phyloP scores from a whole-genome alignment of 2,329 filamentous ascomycete species.

The Lasiodiplodia citricola region DNA sequence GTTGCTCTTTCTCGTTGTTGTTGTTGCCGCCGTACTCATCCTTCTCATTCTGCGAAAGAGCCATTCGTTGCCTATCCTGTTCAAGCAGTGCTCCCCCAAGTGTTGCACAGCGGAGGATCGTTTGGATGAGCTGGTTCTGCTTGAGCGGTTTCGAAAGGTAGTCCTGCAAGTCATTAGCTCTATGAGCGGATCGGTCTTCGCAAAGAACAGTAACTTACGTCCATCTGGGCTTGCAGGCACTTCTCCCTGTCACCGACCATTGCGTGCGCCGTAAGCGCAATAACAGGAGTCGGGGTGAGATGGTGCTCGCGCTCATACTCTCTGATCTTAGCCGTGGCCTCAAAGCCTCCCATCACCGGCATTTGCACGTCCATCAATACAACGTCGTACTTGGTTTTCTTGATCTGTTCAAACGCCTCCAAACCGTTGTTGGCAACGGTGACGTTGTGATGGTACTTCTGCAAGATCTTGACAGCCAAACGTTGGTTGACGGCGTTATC shows the following conservation, averaged over 20 bases:
- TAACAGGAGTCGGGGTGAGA: conserved; percentile 87
- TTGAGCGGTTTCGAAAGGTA: conserved; percentile 96
- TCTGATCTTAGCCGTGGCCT: conserved; percentile 94
- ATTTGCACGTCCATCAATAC: conserved; percentile 99
- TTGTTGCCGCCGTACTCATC: conserved; percentile 30
- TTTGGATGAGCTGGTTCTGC: conserved; percentile 96
- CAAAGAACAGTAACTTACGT: conserved; percentile 51
- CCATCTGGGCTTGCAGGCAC: conserved; percentile 98
- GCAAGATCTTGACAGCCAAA: conserved; percentile 92
- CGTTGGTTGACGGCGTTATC: conserved; percentile 98
- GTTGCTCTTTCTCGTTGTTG: conserved; percentile 28
- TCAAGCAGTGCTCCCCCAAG: conserved; percentile 83
- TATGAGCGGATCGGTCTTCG: conserved; percentile 1
- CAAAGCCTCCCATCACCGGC: conserved; percentile 97
- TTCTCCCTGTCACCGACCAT: conserved; percentile 99
- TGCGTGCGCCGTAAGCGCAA: conserved; percentile 94
- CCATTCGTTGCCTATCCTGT: conserved; percentile 64
- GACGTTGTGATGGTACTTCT: conserved; percentile 93
- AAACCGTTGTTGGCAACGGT: conserved; percentile 94
- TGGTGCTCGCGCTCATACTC: conserved; percentile 87
- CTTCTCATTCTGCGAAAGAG: conserved; percentile 28
- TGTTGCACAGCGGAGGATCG: conserved; percentile 94
- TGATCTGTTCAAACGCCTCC: conserved; percentile 90
- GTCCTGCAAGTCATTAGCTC: conserved; percentile 57
- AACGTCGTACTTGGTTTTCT: conserved; percentile 90